Conservation (phyloP, 2,329 filamentous ascomycete species). For the Monosporascus sp. region DNA sequence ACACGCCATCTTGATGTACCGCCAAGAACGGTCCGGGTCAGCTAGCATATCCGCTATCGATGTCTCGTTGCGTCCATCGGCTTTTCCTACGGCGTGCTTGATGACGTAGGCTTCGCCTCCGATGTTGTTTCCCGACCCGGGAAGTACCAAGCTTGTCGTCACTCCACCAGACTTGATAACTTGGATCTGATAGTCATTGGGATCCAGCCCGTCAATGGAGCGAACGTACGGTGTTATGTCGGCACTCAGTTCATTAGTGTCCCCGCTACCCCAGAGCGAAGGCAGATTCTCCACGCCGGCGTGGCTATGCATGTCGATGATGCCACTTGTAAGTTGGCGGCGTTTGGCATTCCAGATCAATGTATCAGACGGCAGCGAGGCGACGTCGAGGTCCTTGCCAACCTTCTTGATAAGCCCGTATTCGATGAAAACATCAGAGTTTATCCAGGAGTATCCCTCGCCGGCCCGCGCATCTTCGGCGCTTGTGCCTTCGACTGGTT, state of each 20-base stretch:
- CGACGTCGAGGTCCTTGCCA: conserved; percentile 21
- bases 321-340: conserved; percentile 57
- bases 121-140: conserved; percentile 68
- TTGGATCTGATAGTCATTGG: conserved; percentile 58
- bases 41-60: conserved; percentile 60
- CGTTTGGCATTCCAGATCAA: conserved; percentile 54
- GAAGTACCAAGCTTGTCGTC: conserved; percentile 61
- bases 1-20: conserved; percentile 74
- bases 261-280: conserved; percentile 45
- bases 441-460: conserved; percentile 55
- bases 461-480: conserved; percentile 50
- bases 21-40: conserved; percentile 58
- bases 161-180: conserved; percentile 71
- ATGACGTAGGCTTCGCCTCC: conserved; percentile 65
- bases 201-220: conserved; percentile 60
- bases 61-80: conserved; percentile 56
- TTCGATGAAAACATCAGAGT: conserved; percentile 56
- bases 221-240: conserved; percentile 65
- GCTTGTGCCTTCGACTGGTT: conserved; percentile 48
- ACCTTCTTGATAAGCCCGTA: conserved; percentile 56
- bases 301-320: conserved; percentile 70
- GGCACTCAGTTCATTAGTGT: conserved; percentile 58
- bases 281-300: conserved; percentile 57
- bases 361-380: conserved; percentile 40
- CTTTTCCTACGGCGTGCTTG: conserved; percentile 59